Percentiles rank a stretch among this genome's conserved stretches.
Evolutionary conservation across 345 rosid genomes (phyloP).

Genomic region (Salix caprea): DNA sequence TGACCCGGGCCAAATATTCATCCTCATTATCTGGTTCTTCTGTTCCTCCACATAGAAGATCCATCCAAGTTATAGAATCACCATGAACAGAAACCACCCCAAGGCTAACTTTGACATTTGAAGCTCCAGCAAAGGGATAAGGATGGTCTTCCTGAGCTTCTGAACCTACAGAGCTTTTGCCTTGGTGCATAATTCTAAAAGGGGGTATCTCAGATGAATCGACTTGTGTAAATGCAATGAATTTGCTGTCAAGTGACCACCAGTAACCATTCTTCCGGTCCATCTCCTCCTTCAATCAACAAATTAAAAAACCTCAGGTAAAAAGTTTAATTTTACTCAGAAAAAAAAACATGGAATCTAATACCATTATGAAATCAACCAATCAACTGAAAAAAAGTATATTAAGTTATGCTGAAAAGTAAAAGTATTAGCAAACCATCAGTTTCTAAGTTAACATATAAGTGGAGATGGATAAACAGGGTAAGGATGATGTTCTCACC

Average conservation of each 20-base stretch:
- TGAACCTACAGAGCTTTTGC: constrained; percentile 67
- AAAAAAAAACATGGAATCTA: not conserved
- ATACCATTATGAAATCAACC: not conserved
- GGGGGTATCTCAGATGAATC: constrained; percentile 70
- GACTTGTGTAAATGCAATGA: constrained; percentile 75
- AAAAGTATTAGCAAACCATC: not conserved
- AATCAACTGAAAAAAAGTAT: not conserved
- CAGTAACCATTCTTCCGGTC: constrained; percentile 90
- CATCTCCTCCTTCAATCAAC: constrained; percentile 81
- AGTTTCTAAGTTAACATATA: not conserved
- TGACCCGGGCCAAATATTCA: constrained; percentile 83
- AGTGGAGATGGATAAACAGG: not conserved
- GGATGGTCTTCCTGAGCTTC: constrained; percentile 93
- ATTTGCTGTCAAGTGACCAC: constrained; percentile 95
- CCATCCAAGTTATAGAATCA: constrained; percentile 78
- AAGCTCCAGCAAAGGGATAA: constrained; percentile 93
- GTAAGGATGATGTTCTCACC: constrained; percentile 42
- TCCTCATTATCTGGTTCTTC: constrained; percentile 41
- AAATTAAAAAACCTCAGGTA: constrained; percentile 2
- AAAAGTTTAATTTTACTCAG: not conserved
- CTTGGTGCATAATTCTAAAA: constrained; percentile 96
- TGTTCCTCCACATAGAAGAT: constrained; percentile 72
- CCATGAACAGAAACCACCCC: constrained; percentile 81
- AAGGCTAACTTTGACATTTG: constrained; percentile 74
- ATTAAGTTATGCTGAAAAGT: not conserved